These are phyloP conservation scores for Cystobasidium ongulense DNA, from an alignment of 768 basidiomycete genomes.

Conservation along the genomic window DNA sequence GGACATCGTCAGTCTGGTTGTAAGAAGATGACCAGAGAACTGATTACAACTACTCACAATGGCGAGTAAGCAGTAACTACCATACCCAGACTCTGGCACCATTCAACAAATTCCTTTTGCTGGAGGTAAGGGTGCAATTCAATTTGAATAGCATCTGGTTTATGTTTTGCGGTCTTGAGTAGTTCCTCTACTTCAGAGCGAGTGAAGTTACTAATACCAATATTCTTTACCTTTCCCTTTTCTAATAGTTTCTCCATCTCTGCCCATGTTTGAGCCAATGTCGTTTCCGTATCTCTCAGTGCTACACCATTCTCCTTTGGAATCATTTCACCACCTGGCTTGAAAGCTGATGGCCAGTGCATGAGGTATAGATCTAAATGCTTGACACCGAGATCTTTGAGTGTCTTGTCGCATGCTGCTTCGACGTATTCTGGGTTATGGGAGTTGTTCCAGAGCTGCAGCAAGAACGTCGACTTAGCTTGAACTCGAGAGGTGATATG, in stretches of 20 bases:
- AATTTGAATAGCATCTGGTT: conserved; percentile 17
- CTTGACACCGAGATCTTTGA: conserved; percentile 18
- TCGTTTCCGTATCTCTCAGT: conserved; percentile 14
- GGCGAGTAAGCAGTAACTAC: conserved; percentile 32
- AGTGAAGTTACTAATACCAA: conserved; percentile 59
- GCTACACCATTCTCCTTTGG: conserved; percentile 29
- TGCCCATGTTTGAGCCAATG: conserved; percentile 52
- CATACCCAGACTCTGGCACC: conserved; percentile 28
- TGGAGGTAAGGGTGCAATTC: conserved; percentile 29
- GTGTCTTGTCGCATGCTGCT: conserved; percentile 32
- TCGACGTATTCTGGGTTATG: conserved; percentile 27
- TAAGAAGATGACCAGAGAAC: neutral
- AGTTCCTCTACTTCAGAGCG: conserved; percentile 24
- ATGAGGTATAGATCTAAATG: conserved; percentile 32
- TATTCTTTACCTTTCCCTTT: conserved; percentile 68
- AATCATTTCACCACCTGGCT: conserved; percentile 29
- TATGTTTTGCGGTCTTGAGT: conserved; percentile 21
- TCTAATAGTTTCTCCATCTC: conserved; percentile 53
- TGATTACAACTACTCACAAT: neutral
- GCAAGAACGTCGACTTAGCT: neutral
- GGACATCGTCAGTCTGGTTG: neutral
- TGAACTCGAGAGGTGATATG: neutral
- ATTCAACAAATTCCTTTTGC: conserved; percentile 26
- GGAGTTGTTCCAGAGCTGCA: conserved; percentile 28
- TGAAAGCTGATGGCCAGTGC: conserved; percentile 31